phyloP scores from a whole-genome alignment of 2,329 filamentous ascomycete species.

The Penicillium sumatraense region DNA sequence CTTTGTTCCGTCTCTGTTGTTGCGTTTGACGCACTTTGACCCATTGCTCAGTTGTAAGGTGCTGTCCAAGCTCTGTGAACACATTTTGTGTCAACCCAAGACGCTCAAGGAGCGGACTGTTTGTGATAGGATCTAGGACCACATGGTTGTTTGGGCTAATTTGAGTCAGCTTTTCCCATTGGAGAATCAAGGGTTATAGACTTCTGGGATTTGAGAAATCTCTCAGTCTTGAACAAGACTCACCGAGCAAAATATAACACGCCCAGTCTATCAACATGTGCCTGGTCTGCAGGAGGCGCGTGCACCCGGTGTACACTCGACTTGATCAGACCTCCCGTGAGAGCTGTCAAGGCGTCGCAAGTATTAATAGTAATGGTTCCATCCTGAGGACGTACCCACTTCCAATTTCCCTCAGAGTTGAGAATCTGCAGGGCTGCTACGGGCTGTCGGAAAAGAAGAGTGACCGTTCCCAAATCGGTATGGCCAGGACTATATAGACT shows the following conservation, averaged over 20 bases:
- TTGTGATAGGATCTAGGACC: conserved; percentile 41
- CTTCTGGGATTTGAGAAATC: not conserved
- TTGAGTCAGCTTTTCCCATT: not conserved
- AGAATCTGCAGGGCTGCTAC: conserved; percentile 63
- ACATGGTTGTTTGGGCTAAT: conserved; percentile 49
- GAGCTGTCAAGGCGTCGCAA: conserved; percentile 53
- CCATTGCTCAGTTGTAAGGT: conserved; percentile 48
- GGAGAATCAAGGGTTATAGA: no score
- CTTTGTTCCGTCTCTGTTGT: conserved; percentile 44
- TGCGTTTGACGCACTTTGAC: conserved; percentile 47
- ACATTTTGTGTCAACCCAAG: conserved; percentile 43
- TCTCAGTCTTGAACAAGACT: not conserved
- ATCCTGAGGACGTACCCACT: conserved; percentile 55
- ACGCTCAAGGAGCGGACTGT: conserved; percentile 43
- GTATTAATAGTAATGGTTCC: conserved; percentile 59
- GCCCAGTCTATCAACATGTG: conserved; percentile 48
- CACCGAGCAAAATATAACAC: conserved; percentile 54
- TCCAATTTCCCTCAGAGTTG: conserved; percentile 54
- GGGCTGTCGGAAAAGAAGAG: conserved; percentile 63
- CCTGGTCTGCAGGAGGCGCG: conserved; percentile 54
- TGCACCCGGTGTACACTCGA: conserved; percentile 57
- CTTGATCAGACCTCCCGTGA: conserved; percentile 57
- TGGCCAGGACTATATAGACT: conserved; percentile 56
- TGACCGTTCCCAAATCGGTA: conserved; percentile 62
- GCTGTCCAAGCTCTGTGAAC: conserved; percentile 47